phyloP scores from a whole-genome alignment of 352 stramenopile species.

The Globisporangium spinosum region DNA sequence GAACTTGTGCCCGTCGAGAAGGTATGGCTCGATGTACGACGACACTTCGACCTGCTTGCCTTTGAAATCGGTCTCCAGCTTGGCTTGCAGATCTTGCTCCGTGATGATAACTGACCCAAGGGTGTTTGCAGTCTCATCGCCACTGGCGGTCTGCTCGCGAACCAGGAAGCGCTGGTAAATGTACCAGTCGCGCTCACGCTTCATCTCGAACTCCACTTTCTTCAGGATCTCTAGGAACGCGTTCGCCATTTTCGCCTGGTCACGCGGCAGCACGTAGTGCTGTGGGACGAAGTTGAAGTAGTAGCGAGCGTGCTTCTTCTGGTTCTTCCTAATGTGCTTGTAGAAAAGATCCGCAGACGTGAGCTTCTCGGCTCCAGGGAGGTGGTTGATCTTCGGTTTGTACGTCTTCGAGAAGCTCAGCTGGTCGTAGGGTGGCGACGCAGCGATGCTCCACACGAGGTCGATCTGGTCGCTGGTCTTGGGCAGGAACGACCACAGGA shows the following conservation, averaged over 20 bases:
- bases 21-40: slow-evolving; percentile 79
- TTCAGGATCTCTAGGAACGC: slow-evolving; percentile 46
- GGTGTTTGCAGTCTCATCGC: slow-evolving; percentile 29
- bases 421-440: slow-evolving; percentile 28
- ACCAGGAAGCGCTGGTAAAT: slow-evolving; percentile 68
- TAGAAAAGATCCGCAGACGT: slow-evolving; percentile 39
- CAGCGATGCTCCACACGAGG: slow-evolving; percentile 55
- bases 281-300: slow-evolving; percentile 65
- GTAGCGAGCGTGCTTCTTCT: slow-evolving; percentile 55
- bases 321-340: slow-evolving; percentile 38
- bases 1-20: slow-evolving; percentile 88
- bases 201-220: slow-evolving; percentile 50
- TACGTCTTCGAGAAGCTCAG: slow-evolving; percentile 45
- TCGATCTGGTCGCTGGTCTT: slow-evolving; percentile 49
- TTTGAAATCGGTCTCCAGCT: slow-evolving; percentile 41
- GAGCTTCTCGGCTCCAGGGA: slow-evolving; percentile 55
- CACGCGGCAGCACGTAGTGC: slow-evolving; percentile 60
- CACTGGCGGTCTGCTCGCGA: slow-evolving; percentile 31
- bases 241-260: slow-evolving; percentile 38
- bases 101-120: slow-evolving; percentile 36
- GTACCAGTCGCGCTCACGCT: slow-evolving; percentile 40
- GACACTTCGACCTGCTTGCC: slow-evolving; percentile 58
- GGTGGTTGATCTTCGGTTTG: slow-evolving; percentile 58
- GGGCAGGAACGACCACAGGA: slow-evolving; percentile 40
- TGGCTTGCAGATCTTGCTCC: slow-evolving; percentile 42